Conservation (phyloP, 768 basidiomycete genomes). For the Crucibulum laeve region DNA sequence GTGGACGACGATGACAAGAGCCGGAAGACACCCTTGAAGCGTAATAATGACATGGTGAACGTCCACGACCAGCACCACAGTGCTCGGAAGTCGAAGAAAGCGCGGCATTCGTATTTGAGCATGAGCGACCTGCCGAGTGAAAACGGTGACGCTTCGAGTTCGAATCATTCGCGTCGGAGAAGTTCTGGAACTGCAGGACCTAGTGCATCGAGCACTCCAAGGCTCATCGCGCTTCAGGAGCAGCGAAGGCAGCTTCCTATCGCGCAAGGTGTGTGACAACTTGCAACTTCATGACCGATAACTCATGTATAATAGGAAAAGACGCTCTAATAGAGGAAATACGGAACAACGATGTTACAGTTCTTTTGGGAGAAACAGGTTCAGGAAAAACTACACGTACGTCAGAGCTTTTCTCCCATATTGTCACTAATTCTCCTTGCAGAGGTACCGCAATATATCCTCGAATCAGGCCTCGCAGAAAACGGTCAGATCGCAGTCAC, state of each 20-base stretch:
- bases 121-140: not conserved
- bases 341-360: conserved; percentile 72
- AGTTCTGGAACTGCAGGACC: conserved; percentile 15
- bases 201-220: conserved; percentile 16
- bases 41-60: conserved; percentile 20
- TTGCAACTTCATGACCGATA: not conserved
- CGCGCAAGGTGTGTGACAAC: conserved; percentile 52
- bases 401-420: conserved; percentile 24
- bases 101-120: conserved; percentile 17
- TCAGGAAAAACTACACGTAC: conserved; percentile 98
- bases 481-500: conserved; percentile 85
- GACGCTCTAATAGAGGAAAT: conserved; percentile 75
- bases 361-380: conserved; percentile 94
- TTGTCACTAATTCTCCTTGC: conserved; percentile 8
- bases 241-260: conserved; percentile 75
- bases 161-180: not conserved
- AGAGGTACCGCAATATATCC: conserved; percentile 97
- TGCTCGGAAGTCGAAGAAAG: conserved; percentile 27
- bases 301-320: conserved; percentile 46
- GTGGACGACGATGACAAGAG: conserved; percentile 35
- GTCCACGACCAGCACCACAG: conserved; percentile 16
- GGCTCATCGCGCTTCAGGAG: conserved; percentile 43
- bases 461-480: conserved; percentile 73
- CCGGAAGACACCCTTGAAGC: conserved; percentile 23
- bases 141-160: not conserved